Evolutionary conservation across 345 rosid species (phyloP), one percentile per base, ranked within the genome.

Genomic region (Brassica carinata): DNA sequence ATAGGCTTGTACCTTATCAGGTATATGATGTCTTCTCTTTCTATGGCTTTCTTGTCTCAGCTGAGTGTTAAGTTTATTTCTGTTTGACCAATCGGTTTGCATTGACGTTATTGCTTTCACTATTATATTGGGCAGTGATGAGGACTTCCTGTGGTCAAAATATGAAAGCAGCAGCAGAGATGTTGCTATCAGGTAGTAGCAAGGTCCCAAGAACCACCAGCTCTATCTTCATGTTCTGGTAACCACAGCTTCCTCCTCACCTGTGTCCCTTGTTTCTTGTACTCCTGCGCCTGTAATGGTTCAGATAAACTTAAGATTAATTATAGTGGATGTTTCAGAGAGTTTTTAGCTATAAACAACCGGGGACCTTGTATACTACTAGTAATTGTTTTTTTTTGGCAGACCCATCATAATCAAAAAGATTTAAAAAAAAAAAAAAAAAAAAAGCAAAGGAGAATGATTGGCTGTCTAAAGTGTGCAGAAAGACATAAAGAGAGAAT

Each of bases 201-300:
- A 95, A 82, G 83, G 93, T 91, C 65, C 96, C 99, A 0, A 93
- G 84, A 45, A 92, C 97, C 26, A 89, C 90, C 83, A 95, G 77
- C 83, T 43, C 93, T 61, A 93, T 91, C 88, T 95, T 95, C 98
- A 93, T 93, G 91, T 91, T 93, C 72, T 95, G 98, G 69, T 91
- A 93, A 93, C 99, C 99, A 95, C 93, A 95, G 82, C 75, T 89
- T 95, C 68, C 88, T 78, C 33, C 92, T 84, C 36, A 95, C 83
- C 62, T 90, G 90, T 14, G 90, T 87, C 27, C 96, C 97, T 33
- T 85, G 90, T 77, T 83, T 86, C 31, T 81, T 87, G 84, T 89
- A 95, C 31, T 74, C 85, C 64, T 88, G 94, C 8, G 99, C 96
- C 99, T 92, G 88, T 64, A 74, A 64, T 19, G 26, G 1, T 38